phyloP scores from a whole-genome alignment of 768 basidiomycete species.

The Calocera cornea region DNA sequence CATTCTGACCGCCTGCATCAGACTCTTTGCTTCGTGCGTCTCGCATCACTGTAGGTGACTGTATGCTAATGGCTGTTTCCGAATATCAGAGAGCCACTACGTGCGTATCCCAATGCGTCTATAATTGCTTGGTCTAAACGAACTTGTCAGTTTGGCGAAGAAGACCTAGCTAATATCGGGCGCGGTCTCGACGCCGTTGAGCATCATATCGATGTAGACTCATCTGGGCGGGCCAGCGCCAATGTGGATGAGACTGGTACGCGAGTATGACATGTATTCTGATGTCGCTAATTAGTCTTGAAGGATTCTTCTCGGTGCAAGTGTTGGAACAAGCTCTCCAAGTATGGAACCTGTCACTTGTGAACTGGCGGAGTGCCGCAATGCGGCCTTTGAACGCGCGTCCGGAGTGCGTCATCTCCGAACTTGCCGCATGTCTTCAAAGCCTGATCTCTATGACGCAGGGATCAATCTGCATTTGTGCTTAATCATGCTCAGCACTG shows the following conservation, averaged over 20 bases:
- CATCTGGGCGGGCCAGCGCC: slow-evolving; percentile 34
- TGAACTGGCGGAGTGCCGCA: slow-evolving; percentile 71
- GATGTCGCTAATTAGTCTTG: not conserved
- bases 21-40: slow-evolving; percentile 31
- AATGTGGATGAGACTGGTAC: slow-evolving; percentile 90
- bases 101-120: not conserved
- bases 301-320: slow-evolving; percentile 86
- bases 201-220: slow-evolving; percentile 34
- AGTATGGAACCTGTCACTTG: slow-evolving; percentile 75
- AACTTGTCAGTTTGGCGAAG: slow-evolving; percentile 49
- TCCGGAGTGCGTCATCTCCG: slow-evolving; percentile 48
- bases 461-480: slow-evolving; percentile 74
- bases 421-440: not conserved
- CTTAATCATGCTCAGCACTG: slow-evolving; percentile 79
- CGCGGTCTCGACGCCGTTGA: slow-evolving; percentile 54
- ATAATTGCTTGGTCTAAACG: not conserved
- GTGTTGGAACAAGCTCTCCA: slow-evolving; percentile 73
- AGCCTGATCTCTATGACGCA: slow-evolving; percentile 22
- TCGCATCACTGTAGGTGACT: not conserved
- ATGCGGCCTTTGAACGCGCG: slow-evolving; percentile 62
- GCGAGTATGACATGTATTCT: not conserved
- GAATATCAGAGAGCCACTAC: not conserved
- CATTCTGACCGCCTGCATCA: not conserved
- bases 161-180: slow-evolving; percentile 67
- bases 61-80: not conserved